A percentile compares a stretch with the other conserved stretches of the same genome.
Evolutionary conservation across 192 early-diverging fungal species (phyloP).

Genomic region (Dissophora ornata): DNA sequence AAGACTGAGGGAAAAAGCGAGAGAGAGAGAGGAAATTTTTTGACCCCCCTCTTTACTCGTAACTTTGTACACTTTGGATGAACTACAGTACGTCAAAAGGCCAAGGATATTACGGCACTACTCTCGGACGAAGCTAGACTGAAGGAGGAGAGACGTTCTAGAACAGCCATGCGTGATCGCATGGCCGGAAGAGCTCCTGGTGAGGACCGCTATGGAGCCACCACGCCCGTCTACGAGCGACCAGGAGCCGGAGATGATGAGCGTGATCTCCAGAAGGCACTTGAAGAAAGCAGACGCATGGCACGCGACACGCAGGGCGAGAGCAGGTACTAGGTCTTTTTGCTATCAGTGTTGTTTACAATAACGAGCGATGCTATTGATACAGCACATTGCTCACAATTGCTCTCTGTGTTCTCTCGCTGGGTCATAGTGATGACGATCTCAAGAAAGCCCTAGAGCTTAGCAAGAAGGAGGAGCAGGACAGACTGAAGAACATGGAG

Average conservation of each 20-base stretch:
- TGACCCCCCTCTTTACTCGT: too few species aligned
- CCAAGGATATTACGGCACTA: slow-evolving; percentile 88
- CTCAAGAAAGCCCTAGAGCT: slow-evolving; percentile 56
- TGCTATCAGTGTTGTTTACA: too few species aligned
- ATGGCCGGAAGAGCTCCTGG: slow-evolving; percentile 61
- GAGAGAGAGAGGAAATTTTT: too few species aligned
- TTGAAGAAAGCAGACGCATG: slow-evolving; percentile 84
- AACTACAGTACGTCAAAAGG: slow-evolving; percentile 88
- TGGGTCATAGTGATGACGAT: slow-evolving; percentile 41
- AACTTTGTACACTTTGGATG: too few species aligned
- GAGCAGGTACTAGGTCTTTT: too few species aligned
- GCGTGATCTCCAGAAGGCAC: slow-evolving; percentile 78
- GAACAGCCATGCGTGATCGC: slow-evolving; percentile 71
- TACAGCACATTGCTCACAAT: too few species aligned
- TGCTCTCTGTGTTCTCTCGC: not conserved
- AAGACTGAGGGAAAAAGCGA: too few species aligned
- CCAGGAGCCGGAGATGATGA: slow-evolving; percentile 78
- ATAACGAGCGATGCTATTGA: too few species aligned
- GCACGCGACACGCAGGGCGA: slow-evolving; percentile 51
- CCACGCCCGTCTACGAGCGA: slow-evolving; percentile 53
- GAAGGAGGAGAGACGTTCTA: slow-evolving; percentile 76
- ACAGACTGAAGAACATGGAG: slow-evolving; percentile 41
- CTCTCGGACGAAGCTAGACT: slow-evolving; percentile 83
- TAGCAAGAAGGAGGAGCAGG: slow-evolving; percentile 59
- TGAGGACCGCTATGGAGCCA: slow-evolving; percentile 17